Conservation (phyloP, 2,329 filamentous ascomycete genomes). For the Scedosporium minutisporum region DNA sequence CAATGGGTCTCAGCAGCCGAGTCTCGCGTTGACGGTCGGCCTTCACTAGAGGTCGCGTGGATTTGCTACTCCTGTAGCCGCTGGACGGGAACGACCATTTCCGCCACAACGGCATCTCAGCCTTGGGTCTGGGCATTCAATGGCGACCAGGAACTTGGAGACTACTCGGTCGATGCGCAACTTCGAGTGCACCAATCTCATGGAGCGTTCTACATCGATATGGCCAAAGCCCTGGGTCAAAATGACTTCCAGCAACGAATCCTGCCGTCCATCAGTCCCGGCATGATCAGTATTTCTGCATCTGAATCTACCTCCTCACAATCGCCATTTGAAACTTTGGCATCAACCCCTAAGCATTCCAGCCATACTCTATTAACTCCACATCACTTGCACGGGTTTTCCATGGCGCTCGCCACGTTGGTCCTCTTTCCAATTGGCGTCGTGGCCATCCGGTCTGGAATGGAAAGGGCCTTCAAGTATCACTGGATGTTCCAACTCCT, state of each 20-base stretch:
- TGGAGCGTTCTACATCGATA: background rate
- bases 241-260: background rate
- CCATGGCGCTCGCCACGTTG: too few relatives aligned
- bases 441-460: too few relatives aligned
- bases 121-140: constrained; percentile 19
- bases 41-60: constrained; percentile 9
- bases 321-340: too few relatives aligned
- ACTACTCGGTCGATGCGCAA: background rate
- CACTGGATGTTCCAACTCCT: too few relatives aligned
- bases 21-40: too few relatives aligned
- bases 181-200: background rate
- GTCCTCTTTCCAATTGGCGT: too few relatives aligned
- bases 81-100: constrained; percentile 12
- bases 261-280: background rate
- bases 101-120: constrained; percentile 12
- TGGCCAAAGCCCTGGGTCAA: background rate
- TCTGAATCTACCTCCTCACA: background rate
- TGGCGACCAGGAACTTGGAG: constrained; percentile 12
- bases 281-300: background rate
- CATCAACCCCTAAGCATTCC: too few relatives aligned
- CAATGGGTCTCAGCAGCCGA: constrained; percentile 6
- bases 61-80: constrained; percentile 16
- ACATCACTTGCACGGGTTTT: too few relatives aligned
- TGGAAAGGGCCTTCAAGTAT: too few relatives aligned
- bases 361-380: too few relatives aligned